Percentiles rank a stretch among this genome's conserved stretches.
phyloP scores from a whole-genome alignment of 2,329 filamentous ascomycete genomes.

The Trichoderma endophyticum region DNA sequence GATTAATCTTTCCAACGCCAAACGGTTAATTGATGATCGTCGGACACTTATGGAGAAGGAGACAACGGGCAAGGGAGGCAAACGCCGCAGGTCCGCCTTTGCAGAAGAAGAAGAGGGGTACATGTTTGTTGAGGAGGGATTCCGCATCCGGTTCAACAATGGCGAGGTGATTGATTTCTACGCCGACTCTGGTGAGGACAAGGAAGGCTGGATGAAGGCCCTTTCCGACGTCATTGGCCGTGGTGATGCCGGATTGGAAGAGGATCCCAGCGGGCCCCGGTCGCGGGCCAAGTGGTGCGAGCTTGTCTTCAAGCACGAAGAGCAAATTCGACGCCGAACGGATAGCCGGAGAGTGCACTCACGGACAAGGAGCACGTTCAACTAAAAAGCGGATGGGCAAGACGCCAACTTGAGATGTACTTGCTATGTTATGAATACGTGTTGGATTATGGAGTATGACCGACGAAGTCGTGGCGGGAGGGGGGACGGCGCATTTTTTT shows the following conservation, averaged over 20 bases:
- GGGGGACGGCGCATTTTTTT: conserved; percentile 14
- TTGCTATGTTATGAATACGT: conserved; percentile 18
- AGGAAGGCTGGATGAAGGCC: conserved; percentile 92
- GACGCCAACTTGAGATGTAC: conserved; percentile 8
- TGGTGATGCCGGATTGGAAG: conserved; percentile 47
- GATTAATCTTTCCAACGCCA: conserved; percentile 92
- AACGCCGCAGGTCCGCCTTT: conserved; percentile 88
- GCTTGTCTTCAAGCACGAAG: conserved; percentile 62
- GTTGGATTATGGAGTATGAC: conserved; percentile 20
- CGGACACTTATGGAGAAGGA: conserved; percentile 79
- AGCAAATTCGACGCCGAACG: conserved; percentile 53
- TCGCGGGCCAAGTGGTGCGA: conserved; percentile 64
- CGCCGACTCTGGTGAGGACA: conserved; percentile 81
- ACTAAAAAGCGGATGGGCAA: conserved; percentile 33
- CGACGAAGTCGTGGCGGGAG: conserved; percentile 1
- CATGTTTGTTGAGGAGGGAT: conserved; percentile 99
- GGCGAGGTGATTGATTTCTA: conserved; percentile 99
- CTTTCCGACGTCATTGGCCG: conserved; percentile 69
- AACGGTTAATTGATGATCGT: conserved; percentile 90
- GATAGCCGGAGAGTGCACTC: conserved; percentile 53
- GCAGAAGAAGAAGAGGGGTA: conserved; percentile 98
- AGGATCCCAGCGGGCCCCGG: conserved; percentile 41
- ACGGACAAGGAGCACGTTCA: conserved; percentile 56
- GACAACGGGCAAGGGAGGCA: conserved; percentile 70
- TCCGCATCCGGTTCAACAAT: conserved; percentile 97